Conservation (phyloP, 331 rosid genomes). For the Pyracantha coccinea region DNA sequence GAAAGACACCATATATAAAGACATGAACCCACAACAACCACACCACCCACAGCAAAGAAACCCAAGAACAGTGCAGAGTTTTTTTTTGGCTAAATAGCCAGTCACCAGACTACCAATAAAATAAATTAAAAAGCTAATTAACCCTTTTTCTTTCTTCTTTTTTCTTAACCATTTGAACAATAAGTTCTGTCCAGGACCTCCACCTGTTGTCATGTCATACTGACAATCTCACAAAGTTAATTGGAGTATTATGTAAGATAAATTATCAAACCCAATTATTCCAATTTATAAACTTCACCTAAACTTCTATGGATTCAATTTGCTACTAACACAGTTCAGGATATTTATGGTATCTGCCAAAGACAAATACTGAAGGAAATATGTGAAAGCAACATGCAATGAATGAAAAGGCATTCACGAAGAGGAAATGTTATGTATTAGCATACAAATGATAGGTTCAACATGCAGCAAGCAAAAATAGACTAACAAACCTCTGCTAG, state of each 20-base stretch:
- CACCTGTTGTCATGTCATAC: not conserved
- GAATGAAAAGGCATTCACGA: not conserved
- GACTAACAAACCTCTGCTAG: constrained; percentile 89
- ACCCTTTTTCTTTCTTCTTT: not conserved
- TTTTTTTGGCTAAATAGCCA: not conserved
- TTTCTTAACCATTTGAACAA: not conserved
- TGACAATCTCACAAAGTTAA: not conserved
- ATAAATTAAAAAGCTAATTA: not conserved
- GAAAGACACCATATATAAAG: not conserved
- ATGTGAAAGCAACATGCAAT: not conserved
- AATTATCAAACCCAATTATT: not conserved
- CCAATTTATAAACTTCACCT: not conserved
- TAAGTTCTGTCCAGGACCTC: not conserved
- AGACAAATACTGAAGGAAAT: not conserved
- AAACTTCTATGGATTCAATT: not conserved
- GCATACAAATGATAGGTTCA: not conserved
- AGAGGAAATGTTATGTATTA: not conserved
- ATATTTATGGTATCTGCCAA: not conserved
- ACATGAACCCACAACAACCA: not conserved
- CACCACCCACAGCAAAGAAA: not conserved
- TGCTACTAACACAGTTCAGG: not conserved
- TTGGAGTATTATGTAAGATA: not conserved
- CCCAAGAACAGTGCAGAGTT: not conserved
- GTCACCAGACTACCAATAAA: not conserved
- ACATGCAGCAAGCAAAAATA: constrained; percentile 1